phyloP scores from a whole-genome alignment of 2,329 filamentous ascomycete genomes.

The Xenosphaeropsis pyriputrescens region DNA sequence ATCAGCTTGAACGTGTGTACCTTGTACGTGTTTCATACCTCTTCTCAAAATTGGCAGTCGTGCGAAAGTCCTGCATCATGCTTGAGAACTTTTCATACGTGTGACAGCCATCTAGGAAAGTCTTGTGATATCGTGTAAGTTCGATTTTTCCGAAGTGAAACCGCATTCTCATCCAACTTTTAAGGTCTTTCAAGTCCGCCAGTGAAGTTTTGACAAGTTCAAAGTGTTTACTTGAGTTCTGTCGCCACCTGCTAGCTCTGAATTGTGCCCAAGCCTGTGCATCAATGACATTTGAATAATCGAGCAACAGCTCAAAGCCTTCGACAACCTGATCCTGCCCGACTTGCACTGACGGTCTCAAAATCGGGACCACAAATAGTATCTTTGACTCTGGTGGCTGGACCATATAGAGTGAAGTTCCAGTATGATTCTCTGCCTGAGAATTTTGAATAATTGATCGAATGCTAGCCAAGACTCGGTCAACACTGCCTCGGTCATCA shows the following conservation, averaged over 20 bases:
- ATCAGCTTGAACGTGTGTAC: too few relatives aligned
- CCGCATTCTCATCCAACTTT: constrained; percentile 16
- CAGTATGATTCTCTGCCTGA: neutral
- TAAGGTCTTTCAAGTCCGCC: constrained; percentile 8
- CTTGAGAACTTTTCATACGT: constrained; percentile 10
- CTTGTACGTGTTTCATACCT: constrained; percentile 9
- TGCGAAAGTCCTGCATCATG: constrained; percentile 12
- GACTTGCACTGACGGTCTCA: neutral
- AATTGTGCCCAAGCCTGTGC: constrained; percentile 6
- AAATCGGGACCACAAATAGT: neutral
- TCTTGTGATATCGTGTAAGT: constrained; percentile 8
- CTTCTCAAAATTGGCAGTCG: constrained; percentile 11
- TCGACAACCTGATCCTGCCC: neutral
- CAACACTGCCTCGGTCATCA: neutral
- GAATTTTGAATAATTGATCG: neutral
- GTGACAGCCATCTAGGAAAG: constrained; percentile 6
- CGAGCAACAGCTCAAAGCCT: constrained; percentile 5
- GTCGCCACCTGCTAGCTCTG: constrained; percentile 2
- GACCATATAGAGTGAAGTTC: neutral
- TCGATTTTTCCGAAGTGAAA: constrained; percentile 15
- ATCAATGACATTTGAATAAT: constrained; percentile 4
- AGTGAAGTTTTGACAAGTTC: constrained; percentile 9
- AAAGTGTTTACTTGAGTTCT: constrained; percentile 7
- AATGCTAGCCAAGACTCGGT: neutral
- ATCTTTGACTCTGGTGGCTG: neutral